Conservation (phyloP, 2,329 filamentous ascomycete genomes). For the Allantophomopsis lycopodina region DNA sequence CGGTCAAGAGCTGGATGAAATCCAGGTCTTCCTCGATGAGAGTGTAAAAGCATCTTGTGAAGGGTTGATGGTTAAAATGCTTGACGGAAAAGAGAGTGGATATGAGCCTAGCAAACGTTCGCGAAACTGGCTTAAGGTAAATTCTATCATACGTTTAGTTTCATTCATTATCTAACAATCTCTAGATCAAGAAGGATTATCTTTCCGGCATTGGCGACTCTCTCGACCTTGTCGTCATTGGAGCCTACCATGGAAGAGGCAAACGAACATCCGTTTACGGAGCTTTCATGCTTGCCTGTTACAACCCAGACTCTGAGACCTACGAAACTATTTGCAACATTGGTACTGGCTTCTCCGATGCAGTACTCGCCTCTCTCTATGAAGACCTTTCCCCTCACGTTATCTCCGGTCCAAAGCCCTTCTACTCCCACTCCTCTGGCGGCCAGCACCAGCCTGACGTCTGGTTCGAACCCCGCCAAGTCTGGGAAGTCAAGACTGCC, state of each 20-base stretch:
- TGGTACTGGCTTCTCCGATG: constrained; percentile 91
- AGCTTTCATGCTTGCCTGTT: constrained; percentile 89
- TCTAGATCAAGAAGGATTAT: constrained; percentile 92
- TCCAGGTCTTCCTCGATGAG: constrained; percentile 84
- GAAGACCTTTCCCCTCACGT: constrained; percentile 58
- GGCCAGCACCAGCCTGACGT: constrained; percentile 93
- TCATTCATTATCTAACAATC: not conserved
- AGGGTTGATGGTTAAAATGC: constrained; percentile 98
- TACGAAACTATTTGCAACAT: constrained; percentile 99
- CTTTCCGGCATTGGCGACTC: constrained; percentile 88
- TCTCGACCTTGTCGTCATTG: constrained; percentile 88
- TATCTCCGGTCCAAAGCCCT: constrained; percentile 87
- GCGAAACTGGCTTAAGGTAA: constrained; percentile 93
- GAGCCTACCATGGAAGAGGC: constrained; percentile 86
- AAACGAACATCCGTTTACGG: constrained; percentile 95
- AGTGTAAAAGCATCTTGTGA: constrained; percentile 94
- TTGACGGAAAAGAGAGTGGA: constrained; percentile 81
- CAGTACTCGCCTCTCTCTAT: constrained; percentile 81
- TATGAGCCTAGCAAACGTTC: constrained; percentile 95
- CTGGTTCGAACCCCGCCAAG: constrained; percentile 89
- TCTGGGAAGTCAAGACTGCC: constrained; percentile 97
- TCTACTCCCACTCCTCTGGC: constrained; percentile 75
- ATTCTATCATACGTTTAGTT: not conserved
- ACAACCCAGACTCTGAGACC: constrained; percentile 64
- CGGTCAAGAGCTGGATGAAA: constrained; percentile 81